Conservation (phyloP, 106 monocot genomes). For the Acanthochlamys bracteata region DNA sequence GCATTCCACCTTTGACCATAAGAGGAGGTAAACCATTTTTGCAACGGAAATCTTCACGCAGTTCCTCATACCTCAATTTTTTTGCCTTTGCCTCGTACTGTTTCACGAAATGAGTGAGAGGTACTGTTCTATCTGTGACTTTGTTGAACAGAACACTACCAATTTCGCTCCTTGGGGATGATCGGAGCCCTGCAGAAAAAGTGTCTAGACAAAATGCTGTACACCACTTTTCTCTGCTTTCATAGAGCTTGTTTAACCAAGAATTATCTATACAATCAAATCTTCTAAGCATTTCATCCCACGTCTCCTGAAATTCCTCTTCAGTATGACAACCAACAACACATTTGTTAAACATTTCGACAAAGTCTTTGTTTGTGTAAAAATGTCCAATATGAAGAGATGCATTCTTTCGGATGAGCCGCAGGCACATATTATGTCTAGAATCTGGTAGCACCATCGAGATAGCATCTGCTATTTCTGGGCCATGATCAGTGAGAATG, state of each 20-base stretch:
- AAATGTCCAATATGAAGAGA: not conserved
- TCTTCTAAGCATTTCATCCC: conserved; percentile 9
- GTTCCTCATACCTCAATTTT: conserved; percentile 2
- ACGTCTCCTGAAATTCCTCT: conserved; percentile 8
- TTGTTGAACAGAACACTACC: not conserved
- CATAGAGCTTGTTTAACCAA: conserved; percentile 10
- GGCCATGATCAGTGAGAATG: conserved; percentile 16
- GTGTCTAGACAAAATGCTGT: not conserved
- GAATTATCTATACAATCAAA: conserved; percentile 6
- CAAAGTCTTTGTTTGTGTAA: conserved; percentile 6
- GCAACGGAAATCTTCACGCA: conserved; percentile 8
- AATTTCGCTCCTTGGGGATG: too few species aligned
- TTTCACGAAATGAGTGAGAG: conserved; percentile 5
- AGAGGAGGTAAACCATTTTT: not conserved
- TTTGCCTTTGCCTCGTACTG: conserved; percentile 2
- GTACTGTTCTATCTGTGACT: not conserved
- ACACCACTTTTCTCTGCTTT: conserved; percentile 14
- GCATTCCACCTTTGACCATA: not conserved
- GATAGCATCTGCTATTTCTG: conserved; percentile 13
- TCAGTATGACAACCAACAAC: conserved; percentile 11
- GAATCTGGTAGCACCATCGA: conserved; percentile 16
- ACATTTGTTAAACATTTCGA: conserved; percentile 2
- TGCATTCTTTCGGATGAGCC: conserved; percentile 13
- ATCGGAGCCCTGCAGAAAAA: too few species aligned
- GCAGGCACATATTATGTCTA: conserved; percentile 10